Conservation (phyloP, 495 filamentous ascomycete species). For the Alectoria sarmentosa region DNA sequence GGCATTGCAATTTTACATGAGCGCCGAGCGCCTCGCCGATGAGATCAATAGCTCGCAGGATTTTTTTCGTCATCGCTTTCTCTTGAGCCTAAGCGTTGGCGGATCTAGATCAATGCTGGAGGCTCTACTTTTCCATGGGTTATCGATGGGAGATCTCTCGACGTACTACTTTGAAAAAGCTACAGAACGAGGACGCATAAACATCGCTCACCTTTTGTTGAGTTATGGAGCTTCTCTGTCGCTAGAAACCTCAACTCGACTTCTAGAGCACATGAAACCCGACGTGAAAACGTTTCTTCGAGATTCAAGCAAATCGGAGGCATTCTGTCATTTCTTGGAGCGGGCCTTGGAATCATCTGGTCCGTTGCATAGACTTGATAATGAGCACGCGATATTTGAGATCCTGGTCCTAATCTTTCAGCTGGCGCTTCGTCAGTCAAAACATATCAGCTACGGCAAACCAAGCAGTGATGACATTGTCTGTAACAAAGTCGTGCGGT, state of each 20-base stretch:
- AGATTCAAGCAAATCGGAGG: neutral
- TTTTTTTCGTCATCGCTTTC: neutral
- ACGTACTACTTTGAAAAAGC: neutral
- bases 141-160: neutral
- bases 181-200: neutral
- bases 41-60: neutral
- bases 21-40: neutral
- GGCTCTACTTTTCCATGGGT: neutral
- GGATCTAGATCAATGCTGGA: neutral
- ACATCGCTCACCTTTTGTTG: neutral
- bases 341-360: neutral
- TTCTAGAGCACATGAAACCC: neutral
- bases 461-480: neutral
- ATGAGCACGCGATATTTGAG: neutral
- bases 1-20: neutral
- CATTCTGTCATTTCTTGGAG: neutral
- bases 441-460: neutral
- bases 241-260: neutral
- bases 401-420: neutral
- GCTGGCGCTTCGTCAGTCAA: slow-evolving; percentile 1
- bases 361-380: neutral
- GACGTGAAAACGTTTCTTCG: neutral
- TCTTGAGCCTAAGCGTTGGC: neutral
- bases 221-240: neutral
- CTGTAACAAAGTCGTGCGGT: neutral